A percentile compares a stretch with the other conserved stretches of the same genome.
Evolutionary conservation across 257 asterid genomes (phyloP).

Genomic region (Cordia subcordata): DNA sequence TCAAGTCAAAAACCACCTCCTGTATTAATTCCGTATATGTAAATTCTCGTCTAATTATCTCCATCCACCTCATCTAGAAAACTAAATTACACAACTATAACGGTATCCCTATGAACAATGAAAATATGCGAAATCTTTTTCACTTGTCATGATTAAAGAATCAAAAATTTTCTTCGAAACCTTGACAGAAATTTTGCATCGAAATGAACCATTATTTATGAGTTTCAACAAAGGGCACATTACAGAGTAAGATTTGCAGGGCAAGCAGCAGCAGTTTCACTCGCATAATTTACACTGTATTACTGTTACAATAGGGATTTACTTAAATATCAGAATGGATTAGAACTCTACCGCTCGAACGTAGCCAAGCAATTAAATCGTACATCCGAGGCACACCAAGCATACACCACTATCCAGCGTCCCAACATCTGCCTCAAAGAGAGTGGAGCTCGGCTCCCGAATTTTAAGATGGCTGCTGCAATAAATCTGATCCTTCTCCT

Average conservation of each 20-base stretch:
- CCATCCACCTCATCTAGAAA: too few species aligned
- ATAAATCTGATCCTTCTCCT: slow-evolving; percentile 54
- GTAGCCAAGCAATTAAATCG: slow-evolving; percentile 16
- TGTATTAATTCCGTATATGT: too few species aligned
- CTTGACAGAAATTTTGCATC: neutral
- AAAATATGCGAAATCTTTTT: too few species aligned
- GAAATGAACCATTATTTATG: neutral
- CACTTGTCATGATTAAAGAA: too few species aligned
- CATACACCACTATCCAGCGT: neutral
- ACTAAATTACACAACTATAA: too few species aligned
- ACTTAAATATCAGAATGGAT: too few species aligned
- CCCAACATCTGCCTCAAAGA: slow-evolving; percentile 6
- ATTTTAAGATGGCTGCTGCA: slow-evolving; percentile 43
- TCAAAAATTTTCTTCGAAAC: neutral
- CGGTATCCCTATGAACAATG: too few species aligned
- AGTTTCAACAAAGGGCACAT: neutral
- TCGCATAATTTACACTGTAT: neutral
- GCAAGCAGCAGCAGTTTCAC: neutral
- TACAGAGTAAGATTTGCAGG: neutral
- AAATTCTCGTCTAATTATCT: too few species aligned
- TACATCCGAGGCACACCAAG: slow-evolving; percentile 9
- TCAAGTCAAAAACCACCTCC: too few species aligned
- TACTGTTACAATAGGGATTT: neutral
- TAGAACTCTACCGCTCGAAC: neutral
- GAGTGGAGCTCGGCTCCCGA: slow-evolving; percentile 15